phyloP scores from a whole-genome alignment of 1,284 basidiomycete species.

The Pseudozyma sp. region DNA sequence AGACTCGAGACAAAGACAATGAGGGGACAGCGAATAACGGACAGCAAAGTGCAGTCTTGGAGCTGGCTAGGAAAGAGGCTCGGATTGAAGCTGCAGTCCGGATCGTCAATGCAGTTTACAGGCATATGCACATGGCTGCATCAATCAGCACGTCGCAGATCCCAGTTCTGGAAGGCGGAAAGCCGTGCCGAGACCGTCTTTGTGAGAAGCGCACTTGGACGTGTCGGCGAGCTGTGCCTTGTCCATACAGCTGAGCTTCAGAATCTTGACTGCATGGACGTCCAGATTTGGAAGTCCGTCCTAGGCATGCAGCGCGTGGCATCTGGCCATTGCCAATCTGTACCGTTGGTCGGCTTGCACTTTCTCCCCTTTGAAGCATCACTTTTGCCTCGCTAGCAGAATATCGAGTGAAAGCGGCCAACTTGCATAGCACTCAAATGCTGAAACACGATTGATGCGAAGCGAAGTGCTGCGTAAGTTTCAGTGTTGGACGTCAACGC shows the following conservation, averaged over 20 bases:
- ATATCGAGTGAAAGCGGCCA: no score
- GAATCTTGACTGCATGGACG: no score
- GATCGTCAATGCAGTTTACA: slow-evolving; percentile 28
- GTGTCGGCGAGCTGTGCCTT: slow-evolving; percentile 1
- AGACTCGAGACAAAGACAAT: neutral
- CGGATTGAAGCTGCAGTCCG: slow-evolving; percentile 23
- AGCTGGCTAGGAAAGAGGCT: slow-evolving; percentile 6
- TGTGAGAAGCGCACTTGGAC: neutral
- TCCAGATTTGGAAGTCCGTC: neutral
- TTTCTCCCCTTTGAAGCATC: no score
- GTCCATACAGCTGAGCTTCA: no score
- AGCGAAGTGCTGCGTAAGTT: neutral
- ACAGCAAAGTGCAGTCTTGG: neutral
- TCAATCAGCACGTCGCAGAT: no score
- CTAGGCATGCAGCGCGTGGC: neutral
- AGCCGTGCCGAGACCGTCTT: slow-evolving; percentile 7
- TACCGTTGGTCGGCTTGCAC: no score
- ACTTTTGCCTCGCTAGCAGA: no score
- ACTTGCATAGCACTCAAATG: no score
- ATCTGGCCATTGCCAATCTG: no score
- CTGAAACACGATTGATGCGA: no score
- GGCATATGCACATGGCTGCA: no score
- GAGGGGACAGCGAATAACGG: neutral
- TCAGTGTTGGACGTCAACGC: slow-evolving; percentile 8
- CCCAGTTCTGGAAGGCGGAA: neutral